Evolutionary conservation across 352 stramenopile genomes (phyloP).

Genomic region (Thalassiosira pacifica): DNA sequence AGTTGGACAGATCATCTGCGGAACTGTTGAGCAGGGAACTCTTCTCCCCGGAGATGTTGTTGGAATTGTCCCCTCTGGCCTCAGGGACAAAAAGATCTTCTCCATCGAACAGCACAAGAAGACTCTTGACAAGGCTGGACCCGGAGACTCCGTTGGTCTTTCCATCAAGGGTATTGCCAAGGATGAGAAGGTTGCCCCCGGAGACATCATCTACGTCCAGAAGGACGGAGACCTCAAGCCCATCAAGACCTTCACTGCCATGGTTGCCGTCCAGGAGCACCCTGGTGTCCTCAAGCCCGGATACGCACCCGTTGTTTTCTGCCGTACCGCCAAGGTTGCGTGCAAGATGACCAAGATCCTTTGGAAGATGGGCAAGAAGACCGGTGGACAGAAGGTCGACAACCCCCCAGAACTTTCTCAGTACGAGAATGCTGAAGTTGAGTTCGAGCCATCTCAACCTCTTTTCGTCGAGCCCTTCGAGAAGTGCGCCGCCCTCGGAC

Average conservation of each 20-base stretch:
- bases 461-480: slow-evolving; percentile 89
- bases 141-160: slow-evolving; percentile 89
- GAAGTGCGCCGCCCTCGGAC: slow-evolving; percentile 86
- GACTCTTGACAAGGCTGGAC: slow-evolving; percentile 80
- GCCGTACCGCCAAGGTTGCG: slow-evolving; percentile 88
- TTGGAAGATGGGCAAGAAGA: slow-evolving; percentile 91
- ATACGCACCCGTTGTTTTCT: slow-evolving; percentile 89
- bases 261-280: slow-evolving; percentile 89
- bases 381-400: slow-evolving; percentile 88
- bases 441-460: slow-evolving; percentile 86
- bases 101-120: slow-evolving; percentile 90
- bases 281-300: slow-evolving; percentile 88
- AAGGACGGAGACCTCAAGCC: slow-evolving; percentile 77
- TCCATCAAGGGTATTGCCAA: slow-evolving; percentile 89
- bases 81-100: slow-evolving; percentile 87
- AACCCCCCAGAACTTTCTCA: slow-evolving; percentile 88
- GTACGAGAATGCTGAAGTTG: slow-evolving; percentile 88
- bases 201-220: slow-evolving; percentile 83
- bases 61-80: slow-evolving; percentile 84
- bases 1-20: slow-evolving; percentile 88
- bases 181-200: slow-evolving; percentile 87
- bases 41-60: slow-evolving; percentile 85
- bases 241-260: slow-evolving; percentile 87
- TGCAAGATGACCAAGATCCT: slow-evolving; percentile 89
- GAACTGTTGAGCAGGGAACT: slow-evolving; percentile 87